Evolutionary conservation across 2,329 filamentous ascomycete species (phyloP).

Genomic region (Chrysoporthe deuterocubensis): DNA sequence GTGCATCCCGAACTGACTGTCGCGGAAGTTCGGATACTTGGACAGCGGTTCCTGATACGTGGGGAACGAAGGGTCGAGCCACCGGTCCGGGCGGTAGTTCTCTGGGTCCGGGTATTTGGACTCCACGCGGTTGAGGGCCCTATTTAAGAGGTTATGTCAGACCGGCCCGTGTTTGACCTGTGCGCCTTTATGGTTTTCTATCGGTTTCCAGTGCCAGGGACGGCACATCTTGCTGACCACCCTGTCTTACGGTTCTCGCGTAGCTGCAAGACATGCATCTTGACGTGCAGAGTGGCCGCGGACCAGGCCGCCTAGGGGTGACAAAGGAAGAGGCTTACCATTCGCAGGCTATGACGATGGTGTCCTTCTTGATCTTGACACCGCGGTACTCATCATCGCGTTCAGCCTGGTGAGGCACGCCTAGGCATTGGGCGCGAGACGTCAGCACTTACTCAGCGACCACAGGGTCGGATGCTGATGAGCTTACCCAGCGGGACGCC

Average conservation of each 20-base stretch:
- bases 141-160: constrained; percentile 32
- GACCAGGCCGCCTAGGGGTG: not conserved
- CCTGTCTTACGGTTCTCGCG: not conserved
- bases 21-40: constrained; percentile 64
- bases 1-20: constrained; percentile 57
- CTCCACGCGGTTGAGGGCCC: constrained; percentile 62
- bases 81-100: constrained; percentile 64
- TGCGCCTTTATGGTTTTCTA: not conserved
- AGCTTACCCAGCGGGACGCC: constrained; percentile 54
- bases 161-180: not conserved
- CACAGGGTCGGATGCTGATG: not conserved
- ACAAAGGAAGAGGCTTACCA: constrained; percentile 42
- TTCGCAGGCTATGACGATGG: constrained; percentile 54
- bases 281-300: not conserved
- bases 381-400: constrained; percentile 50
- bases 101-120: constrained; percentile 67
- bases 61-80: constrained; percentile 64
- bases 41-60: constrained; percentile 68
- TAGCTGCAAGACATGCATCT: not conserved
- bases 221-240: constrained; percentile 2
- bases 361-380: constrained; percentile 52
- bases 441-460: not conserved
- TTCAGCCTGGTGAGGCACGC: constrained; percentile 55
- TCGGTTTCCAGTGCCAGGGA: not conserved
- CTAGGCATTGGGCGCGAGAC: constrained; percentile 33